A percentile compares a stretch with the other conserved stretches of the same genome.
Conservation (phyloP, 2,329 filamentous ascomycete species). For the Acarospora socialis region DNA sequence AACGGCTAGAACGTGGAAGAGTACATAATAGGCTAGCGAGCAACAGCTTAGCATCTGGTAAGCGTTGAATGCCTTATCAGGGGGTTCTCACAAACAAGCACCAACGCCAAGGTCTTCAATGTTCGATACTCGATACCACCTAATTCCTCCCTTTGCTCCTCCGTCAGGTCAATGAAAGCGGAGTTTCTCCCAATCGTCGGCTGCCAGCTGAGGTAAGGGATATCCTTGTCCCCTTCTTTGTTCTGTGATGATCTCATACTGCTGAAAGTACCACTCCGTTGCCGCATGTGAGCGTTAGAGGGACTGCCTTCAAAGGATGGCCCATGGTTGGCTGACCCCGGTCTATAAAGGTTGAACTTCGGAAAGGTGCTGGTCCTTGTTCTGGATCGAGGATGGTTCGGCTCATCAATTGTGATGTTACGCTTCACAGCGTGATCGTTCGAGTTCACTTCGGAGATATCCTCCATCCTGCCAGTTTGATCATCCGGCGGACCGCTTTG, state of each 20-base stretch:
- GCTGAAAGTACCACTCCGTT: constrained; percentile 39
- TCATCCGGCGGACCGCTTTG: too few species aligned
- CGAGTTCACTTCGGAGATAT: constrained; percentile 8
- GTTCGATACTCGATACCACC: constrained; percentile 94
- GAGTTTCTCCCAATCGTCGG: constrained; percentile 90
- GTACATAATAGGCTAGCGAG: constrained; percentile 54
- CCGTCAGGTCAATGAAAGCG: constrained; percentile 71
- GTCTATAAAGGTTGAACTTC: constrained; percentile 7
- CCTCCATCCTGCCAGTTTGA: constrained; percentile 21
- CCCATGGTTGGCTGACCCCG: constrained; percentile 1
- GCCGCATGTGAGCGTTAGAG: constrained; percentile 11
- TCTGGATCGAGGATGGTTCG: constrained; percentile 31
- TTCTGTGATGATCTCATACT: constrained; percentile 44
- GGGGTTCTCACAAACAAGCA: constrained; percentile 42
- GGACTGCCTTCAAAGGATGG: constrained; percentile 6
- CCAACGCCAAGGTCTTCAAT: constrained; percentile 66
- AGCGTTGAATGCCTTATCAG: background rate
- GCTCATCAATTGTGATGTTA: constrained; percentile 55
- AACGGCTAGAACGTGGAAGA: constrained; percentile 66
- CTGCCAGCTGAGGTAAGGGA: constrained; percentile 82
- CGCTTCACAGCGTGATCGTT: constrained; percentile 19
- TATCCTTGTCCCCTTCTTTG: constrained; percentile 42
- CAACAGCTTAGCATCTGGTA: background rate
- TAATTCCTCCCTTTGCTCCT: constrained; percentile 85
- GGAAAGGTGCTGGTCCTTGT: constrained; percentile 12